These are phyloP conservation scores for Ogataea ramenticola DNA, from an alignment of 805 yeast genomes.

Conservation along the genomic window DNA sequence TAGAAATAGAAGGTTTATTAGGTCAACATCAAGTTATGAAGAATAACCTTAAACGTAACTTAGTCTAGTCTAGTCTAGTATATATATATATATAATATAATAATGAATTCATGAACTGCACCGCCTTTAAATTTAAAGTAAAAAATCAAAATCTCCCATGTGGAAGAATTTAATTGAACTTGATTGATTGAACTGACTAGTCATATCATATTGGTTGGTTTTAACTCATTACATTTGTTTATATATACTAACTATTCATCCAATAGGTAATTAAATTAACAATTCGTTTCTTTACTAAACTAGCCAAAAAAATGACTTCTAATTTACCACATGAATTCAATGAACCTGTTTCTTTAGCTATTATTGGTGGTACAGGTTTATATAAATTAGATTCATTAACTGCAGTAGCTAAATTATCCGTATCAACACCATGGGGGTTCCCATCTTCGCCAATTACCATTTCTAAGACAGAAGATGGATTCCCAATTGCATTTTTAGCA, in stretches of 20 bases:
- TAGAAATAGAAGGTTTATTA: neutral
- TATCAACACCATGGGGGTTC: constrained; percentile 95
- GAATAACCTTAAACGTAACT: neutral
- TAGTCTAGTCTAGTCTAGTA: too few relatives aligned
- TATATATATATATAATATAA: too few relatives aligned
- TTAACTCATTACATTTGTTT: too few relatives aligned
- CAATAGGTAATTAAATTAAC: too few relatives aligned
- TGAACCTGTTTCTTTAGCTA: constrained; percentile 72
- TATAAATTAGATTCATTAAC: constrained; percentile 76
- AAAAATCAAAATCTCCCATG: too few relatives aligned
- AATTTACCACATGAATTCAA: constrained; percentile 41
- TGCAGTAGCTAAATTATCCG: constrained; percentile 76
- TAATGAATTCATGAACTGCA: too few relatives aligned
- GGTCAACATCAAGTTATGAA: neutral
- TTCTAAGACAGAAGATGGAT: constrained; percentile 66
- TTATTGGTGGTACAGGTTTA: constrained; percentile 98
- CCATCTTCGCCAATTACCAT: constrained; percentile 94
- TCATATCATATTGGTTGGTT: too few relatives aligned
- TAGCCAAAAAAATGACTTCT: neutral
- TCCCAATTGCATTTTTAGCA: constrained; percentile 88
- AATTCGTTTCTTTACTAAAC: too few relatives aligned
- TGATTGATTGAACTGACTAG: too few relatives aligned
- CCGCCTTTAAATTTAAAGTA: too few relatives aligned
- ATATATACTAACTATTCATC: too few relatives aligned
- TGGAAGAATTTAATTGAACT: too few relatives aligned